Base-by-base conservation (phyloP, 2,329 filamentous ascomycete genomes). In the Pseudogymnoascus sp. region DNA sequence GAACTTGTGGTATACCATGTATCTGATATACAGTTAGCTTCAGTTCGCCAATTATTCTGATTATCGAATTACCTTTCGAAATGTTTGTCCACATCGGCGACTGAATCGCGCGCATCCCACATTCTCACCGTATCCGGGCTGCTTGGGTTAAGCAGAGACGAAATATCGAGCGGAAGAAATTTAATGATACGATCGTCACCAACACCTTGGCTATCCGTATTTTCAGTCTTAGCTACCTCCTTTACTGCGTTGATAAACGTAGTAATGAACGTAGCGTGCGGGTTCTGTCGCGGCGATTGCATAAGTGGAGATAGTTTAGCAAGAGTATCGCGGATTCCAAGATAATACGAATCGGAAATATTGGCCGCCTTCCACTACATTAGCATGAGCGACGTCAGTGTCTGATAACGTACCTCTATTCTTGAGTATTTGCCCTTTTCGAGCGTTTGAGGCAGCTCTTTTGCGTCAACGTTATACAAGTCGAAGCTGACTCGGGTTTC, bases 201-300 rank as follows among this genome's bases (percentile, higher is more conserved):
- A 36, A 8, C 18, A 9, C 4, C 30, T 11, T 38, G n/a, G 9
- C 11, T 20, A 9, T 35, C 39, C 25, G 35, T 35, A 33, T 64
- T 60, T 1, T 6, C 43, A 14, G 20, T 57, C n/a, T 63, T 61
- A 6, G 36, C 47, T 16, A 41, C 9, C 25, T 70, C 63, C 0
- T 58, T 7, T 25, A 73, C 65, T 1, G 73, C 74, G 60, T 76
- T 76, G 33, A 75, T 61, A 67, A 77, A 78, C 0, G 77, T 69
- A 8, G 72, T 71, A 6, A 79, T 62, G 1, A 78, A 63, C 0
- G 74, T 74, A 1, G 77, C 76, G 22, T 75, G 68, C 0, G 71
- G 70, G 60, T 78, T 79, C 6, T 70, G 43, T 1, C 2, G 1
- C 6, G 63, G 69, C 0, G 62, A 18, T 58, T 75, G 69, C 0